These are phyloP conservation scores for Trametes versicolor DNA, from an alignment of 1,284 basidiomycete species.

Conservation along the genomic window DNA sequence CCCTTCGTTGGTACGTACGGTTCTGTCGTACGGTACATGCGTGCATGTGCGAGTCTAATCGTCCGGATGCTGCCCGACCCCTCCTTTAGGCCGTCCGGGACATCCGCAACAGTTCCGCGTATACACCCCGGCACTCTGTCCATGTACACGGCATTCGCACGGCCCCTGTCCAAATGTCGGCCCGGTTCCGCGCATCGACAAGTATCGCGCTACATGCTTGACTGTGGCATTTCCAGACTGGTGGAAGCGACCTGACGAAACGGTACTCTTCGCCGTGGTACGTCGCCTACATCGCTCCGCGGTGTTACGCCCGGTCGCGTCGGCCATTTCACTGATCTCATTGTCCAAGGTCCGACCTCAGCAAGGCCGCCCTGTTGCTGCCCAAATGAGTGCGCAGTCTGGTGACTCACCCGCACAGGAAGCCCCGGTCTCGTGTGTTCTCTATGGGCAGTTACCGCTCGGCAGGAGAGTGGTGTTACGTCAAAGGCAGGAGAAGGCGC, in stretches of 20 bases:
- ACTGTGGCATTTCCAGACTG: conserved; percentile 11
- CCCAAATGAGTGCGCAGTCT: conserved; percentile 11
- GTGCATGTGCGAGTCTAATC: conserved; percentile 14
- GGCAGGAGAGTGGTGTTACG: conserved; percentile 28
- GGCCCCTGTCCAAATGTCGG: conserved; percentile 21
- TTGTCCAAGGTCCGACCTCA: conserved; percentile 23
- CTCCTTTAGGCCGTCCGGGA: conserved; percentile 14
- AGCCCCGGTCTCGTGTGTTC: conserved; percentile 25
- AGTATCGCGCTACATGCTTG: background rate
- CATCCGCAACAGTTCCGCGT: conserved; percentile 16
- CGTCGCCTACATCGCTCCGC: conserved; percentile 6
- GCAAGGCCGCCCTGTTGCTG: conserved; percentile 1
- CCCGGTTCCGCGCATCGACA: conserved; percentile 19
- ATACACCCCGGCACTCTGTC: conserved; percentile 20
- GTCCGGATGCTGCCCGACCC: conserved; percentile 12
- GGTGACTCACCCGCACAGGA: conserved; percentile 19
- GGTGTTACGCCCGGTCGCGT: background rate
- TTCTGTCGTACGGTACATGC: conserved; percentile 24
- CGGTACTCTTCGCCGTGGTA: conserved; percentile 17
- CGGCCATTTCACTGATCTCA: conserved; percentile 15
- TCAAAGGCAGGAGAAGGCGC: conserved; percentile 25
- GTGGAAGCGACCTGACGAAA: conserved; percentile 16
- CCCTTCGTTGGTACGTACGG: conserved; percentile 15
- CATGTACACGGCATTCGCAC: conserved; percentile 23
- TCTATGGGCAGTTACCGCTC: conserved; percentile 19